Evolutionary conservation across 148 eudicot genomes (phyloP), one percentile per base, ranked within the genome.

Genomic region (Spergularia marina): DNA sequence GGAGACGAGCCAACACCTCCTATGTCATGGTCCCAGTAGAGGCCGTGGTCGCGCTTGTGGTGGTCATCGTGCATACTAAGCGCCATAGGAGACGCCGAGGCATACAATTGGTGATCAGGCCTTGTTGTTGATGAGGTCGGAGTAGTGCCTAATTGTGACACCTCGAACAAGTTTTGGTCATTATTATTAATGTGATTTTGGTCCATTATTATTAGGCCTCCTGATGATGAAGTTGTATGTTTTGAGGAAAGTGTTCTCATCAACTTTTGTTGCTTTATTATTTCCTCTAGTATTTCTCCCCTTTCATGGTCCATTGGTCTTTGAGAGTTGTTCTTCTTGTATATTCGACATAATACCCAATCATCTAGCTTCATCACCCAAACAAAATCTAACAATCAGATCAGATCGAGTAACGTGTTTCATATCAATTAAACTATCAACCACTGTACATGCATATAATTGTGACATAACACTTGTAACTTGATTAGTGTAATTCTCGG

Each of bases 341-440:
- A 84, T 12, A 84, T 84, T 41, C 87, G 87, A 56, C 87, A 84
- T 73, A 84, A 39, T 10, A 82, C 85, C 85, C 87, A 84, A 79
- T 84, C 85, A 54, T 82, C 85, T 8, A 82, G 82, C 85, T 84
- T 13, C 40, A 55, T 41, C 58, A 70, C 17, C 60, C 60, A 63
- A 17, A 64, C 2, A 30, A n/a, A 53, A 59, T 3, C 11, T 0
- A 61, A 9, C 12, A 30, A 30, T 30, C 1, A 0, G 2, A 30
- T 30, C 36, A 30, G 0, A 30, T 30, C 36, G 4, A 30, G 4
- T 30, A 30, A 30, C 36, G 2, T 2, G 34, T 30, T 30, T 30
- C 2, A 23, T 23, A 23, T 23, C 25, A 23, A 23, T n/a, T 30
- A 30, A 30, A 30, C 36, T 30, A 30, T 30, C 36, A 3, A 0